These are phyloP conservation scores for Vanilla planifolia DNA, from an alignment of 106 monocot species.

Conservation along the genomic window DNA sequence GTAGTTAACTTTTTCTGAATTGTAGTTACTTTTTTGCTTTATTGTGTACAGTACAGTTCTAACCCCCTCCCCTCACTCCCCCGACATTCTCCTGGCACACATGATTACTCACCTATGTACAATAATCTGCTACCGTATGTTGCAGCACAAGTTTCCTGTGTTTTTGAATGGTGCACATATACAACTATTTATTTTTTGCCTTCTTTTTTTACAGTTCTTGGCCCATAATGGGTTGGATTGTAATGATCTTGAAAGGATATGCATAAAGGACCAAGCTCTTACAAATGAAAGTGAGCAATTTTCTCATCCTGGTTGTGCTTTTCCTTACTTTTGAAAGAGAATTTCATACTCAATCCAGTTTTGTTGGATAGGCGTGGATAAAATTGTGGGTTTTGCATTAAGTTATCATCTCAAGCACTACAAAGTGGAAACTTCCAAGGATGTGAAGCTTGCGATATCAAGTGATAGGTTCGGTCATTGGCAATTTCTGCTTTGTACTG, in stretches of 20 bases:
- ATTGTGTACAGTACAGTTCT: too few species aligned
- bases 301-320: neutral
- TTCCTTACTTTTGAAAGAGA: neutral
- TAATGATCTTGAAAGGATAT: slow-evolving; percentile 62
- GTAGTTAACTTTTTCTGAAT: too few species aligned
- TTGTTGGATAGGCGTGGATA: slow-evolving; percentile 65
- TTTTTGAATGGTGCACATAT: too few species aligned
- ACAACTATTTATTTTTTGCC: slow-evolving; percentile 3
- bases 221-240: slow-evolving; percentile 68
- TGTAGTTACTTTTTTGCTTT: too few species aligned
- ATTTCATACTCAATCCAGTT: neutral
- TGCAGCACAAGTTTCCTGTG: too few species aligned
- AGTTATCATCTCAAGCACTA: slow-evolving; percentile 65
- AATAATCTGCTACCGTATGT: too few species aligned
- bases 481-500: neutral
- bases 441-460: slow-evolving; percentile 56
- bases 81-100: too few species aligned
- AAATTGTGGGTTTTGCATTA: slow-evolving; percentile 85
- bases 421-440: slow-evolving; percentile 17
- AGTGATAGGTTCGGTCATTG: slow-evolving; percentile 23
- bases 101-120: too few species aligned
- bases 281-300: slow-evolving; percentile 73
- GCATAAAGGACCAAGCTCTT: slow-evolving; percentile 80
- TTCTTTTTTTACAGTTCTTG: slow-evolving; percentile 55
- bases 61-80: too few species aligned